Percentiles rank a stretch among this genome's conserved stretches.
phyloP scores from a whole-genome alignment of 768 basidiomycete genomes.

The Auricularia heimuer region DNA sequence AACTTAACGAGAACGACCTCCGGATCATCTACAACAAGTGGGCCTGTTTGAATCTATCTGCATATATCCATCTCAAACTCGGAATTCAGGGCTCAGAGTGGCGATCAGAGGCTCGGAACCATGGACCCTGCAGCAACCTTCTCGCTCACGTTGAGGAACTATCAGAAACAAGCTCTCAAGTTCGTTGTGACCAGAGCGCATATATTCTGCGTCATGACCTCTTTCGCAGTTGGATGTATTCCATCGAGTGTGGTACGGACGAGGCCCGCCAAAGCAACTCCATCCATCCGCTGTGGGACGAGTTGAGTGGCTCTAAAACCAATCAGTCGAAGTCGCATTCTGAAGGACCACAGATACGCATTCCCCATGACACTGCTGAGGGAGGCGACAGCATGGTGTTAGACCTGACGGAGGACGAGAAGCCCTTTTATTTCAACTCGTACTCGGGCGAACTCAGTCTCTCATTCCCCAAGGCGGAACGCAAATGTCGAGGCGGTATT shows the following conservation, averaged over 20 bases:
- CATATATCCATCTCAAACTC: constrained; percentile 2
- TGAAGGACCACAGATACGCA: constrained; percentile 42
- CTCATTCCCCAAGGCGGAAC: constrained; percentile 71
- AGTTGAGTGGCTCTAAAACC: constrained; percentile 39
- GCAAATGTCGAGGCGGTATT: constrained; percentile 76
- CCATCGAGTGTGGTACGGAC: constrained; percentile 65
- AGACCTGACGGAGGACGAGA: constrained; percentile 74
- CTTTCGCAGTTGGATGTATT: constrained; percentile 76
- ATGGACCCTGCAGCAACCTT: constrained; percentile 79
- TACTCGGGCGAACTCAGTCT: constrained; percentile 86
- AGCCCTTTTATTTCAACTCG: constrained; percentile 78
- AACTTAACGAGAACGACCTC: constrained; percentile 70
- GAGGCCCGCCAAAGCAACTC: constrained; percentile 60
- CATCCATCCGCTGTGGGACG: constrained; percentile 92
- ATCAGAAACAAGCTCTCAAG: constrained; percentile 89
- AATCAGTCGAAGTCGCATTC: not conserved
- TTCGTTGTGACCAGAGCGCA: constrained; percentile 17
- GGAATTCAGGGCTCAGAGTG: constrained; percentile 61
- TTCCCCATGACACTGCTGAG: constrained; percentile 40
- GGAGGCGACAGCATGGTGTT: constrained; percentile 48
- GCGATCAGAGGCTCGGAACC: constrained; percentile 65
- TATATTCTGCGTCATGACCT: not conserved
- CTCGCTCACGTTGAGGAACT: constrained; percentile 62
- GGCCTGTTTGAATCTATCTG: constrained; percentile 5
- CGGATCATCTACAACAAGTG: constrained; percentile 80